phyloP scores from a whole-genome alignment of 768 basidiomycete species.

The Psilocybe cyanescens region DNA sequence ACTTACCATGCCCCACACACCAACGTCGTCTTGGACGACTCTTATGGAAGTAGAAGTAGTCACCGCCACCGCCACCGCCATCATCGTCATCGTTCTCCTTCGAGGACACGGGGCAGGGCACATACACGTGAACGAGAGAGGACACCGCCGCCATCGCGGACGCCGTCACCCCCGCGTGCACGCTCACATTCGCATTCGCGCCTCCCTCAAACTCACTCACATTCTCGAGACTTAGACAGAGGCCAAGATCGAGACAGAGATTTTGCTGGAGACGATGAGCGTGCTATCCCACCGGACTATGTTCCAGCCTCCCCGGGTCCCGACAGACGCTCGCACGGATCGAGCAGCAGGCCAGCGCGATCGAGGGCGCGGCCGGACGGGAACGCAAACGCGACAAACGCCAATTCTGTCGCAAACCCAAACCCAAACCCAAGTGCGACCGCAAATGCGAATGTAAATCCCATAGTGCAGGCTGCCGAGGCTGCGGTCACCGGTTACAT shows the following conservation, averaged over 20 bases:
- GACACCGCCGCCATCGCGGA: not conserved
- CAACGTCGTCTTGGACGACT: not conserved
- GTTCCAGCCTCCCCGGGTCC: constrained; percentile 3
- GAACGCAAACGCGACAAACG: not conserved
- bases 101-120: not conserved
- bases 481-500: not conserved
- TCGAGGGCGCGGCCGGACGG: not conserved
- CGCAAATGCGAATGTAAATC: not conserved
- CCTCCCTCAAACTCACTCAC: not conserved
- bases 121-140: not conserved
- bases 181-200: not conserved
- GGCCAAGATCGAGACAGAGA: no score
- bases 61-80: not conserved
- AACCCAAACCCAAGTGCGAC: not conserved
- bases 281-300: constrained; percentile 2
- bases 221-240: no score
- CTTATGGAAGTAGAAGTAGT: not conserved
- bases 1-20: not conserved
- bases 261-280: not conserved
- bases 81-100: not conserved
- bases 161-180: not conserved
- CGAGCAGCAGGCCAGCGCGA: no score
- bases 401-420: not conserved
- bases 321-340: constrained; percentile 1
- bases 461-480: not conserved